phyloP scores from a whole-genome alignment of 805 yeast species.

The Sugiyamaella qingdaonensis region DNA sequence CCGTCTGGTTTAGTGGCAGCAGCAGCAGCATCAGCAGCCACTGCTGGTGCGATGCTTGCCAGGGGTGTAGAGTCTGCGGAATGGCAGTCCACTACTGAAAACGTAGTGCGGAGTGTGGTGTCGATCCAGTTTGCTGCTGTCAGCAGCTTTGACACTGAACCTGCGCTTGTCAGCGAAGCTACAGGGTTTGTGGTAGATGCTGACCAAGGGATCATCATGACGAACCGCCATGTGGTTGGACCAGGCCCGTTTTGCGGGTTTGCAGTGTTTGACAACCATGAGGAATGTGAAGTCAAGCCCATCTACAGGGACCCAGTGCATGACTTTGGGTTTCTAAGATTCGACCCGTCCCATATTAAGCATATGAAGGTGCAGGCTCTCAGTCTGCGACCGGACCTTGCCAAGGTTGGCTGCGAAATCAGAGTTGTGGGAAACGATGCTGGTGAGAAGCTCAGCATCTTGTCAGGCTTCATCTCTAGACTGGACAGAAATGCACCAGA shows the following conservation, averaged over 20 bases:
- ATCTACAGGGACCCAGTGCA: constrained; percentile 92
- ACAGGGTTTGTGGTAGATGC: constrained; percentile 93
- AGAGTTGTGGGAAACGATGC: constrained; percentile 96
- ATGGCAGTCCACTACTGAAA: constrained; percentile 80
- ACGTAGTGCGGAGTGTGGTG: constrained; percentile 80
- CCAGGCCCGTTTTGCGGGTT: constrained; percentile 92
- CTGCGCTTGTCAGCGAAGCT: constrained; percentile 75
- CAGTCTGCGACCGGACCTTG: constrained; percentile 71
- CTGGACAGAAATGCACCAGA: constrained; percentile 93
- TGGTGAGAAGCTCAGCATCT: constrained; percentile 85
- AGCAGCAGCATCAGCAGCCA: background rate
- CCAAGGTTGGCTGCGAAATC: constrained; percentile 88
- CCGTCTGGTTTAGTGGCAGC: background rate
- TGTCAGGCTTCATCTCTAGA: constrained; percentile 79
- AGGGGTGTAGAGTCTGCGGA: constrained; percentile 26
- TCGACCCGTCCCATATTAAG: constrained; percentile 65
- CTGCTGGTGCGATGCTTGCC: background rate
- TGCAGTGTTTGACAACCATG: constrained; percentile 91
- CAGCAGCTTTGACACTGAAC: constrained; percentile 81
- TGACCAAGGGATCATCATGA: constrained; percentile 72
- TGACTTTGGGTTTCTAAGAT: constrained; percentile 85
- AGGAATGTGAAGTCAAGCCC: constrained; percentile 81
- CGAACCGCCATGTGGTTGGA: constrained; percentile 93
- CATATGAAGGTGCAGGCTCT: constrained; percentile 69
- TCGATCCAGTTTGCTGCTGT: constrained; percentile 86